Evolutionary conservation across 345 rosid species (phyloP).

Genomic region (Camelina laxa): DNA sequence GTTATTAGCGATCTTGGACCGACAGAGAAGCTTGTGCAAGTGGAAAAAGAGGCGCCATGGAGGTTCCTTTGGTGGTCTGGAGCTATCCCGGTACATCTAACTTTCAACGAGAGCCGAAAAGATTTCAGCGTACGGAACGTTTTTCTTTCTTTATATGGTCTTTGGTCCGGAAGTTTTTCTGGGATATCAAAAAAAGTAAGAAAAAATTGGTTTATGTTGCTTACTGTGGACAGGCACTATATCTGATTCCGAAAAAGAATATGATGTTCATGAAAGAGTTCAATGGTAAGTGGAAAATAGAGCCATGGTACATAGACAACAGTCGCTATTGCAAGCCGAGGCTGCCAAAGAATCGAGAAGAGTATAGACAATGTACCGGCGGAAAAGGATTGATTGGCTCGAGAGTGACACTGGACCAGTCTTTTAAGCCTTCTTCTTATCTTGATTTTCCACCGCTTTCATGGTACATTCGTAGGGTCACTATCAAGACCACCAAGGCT

Average conservation of each 20-base stretch:
- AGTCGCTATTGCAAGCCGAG: constrained; percentile 55
- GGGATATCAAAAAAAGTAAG: neutral
- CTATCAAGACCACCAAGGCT: constrained; percentile 61
- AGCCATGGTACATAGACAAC: constrained; percentile 63
- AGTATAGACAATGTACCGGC: constrained; percentile 56
- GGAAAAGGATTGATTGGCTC: constrained; percentile 79
- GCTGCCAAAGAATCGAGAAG: constrained; percentile 63
- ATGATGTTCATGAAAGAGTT: constrained; percentile 72
- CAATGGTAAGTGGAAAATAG: constrained; percentile 74
- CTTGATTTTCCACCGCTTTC: constrained; percentile 81
- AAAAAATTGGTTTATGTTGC: neutral
- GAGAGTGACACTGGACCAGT: constrained; percentile 65
- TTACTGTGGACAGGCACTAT: constrained; percentile 49
- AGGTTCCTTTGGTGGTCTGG: constrained; percentile 14
- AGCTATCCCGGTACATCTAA: neutral
- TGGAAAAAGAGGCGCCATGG: constrained; percentile 1
- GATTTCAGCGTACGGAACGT: neutral
- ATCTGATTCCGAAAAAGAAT: constrained; percentile 58
- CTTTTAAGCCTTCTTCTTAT: constrained; percentile 59
- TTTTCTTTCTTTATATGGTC: neutral
- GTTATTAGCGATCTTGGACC: constrained; percentile 13
- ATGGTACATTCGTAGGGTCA: constrained; percentile 77
- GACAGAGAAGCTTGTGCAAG: neutral
- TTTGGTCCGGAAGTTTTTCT: neutral
- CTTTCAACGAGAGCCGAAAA: neutral